phyloP scores from a whole-genome alignment of 305 asterid genomes.

The Fraxinus sp. region DNA sequence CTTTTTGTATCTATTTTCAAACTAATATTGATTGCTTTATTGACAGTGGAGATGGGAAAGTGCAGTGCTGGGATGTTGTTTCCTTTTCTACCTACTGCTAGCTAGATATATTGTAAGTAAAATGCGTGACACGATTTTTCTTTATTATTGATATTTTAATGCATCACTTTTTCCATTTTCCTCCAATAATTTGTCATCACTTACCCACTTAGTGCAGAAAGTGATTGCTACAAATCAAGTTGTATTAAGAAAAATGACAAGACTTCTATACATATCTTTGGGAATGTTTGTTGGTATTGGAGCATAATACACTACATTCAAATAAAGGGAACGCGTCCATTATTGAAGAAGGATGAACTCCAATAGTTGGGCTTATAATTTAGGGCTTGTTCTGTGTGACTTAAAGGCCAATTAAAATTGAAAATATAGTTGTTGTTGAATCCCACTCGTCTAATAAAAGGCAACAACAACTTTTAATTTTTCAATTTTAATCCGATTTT shows the following conservation, averaged over 20 bases:
- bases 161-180: not conserved
- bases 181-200: not conserved
- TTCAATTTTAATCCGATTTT: no score
- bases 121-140: not conserved
- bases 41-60: constrained; percentile 99
- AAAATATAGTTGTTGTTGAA: no score
- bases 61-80: constrained; percentile 74
- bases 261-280: not conserved
- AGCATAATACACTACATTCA: no score
- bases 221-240: not conserved
- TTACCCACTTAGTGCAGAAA: not conserved
- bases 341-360: no score
- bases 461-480: no score
- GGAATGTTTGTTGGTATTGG: not conserved
- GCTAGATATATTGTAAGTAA: constrained; percentile 76
- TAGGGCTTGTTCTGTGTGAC: no score
- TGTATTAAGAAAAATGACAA: not conserved
- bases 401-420: no score
- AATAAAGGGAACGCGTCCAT: no score
- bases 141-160: not conserved
- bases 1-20: not conserved
- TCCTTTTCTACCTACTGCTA: constrained; percentile 79
- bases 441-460: no score
- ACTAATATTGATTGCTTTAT: not conserved
- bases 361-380: not conserved